Conservation (phyloP, 169 alveolate genomes). For the Cytauxzoon felis region DNA sequence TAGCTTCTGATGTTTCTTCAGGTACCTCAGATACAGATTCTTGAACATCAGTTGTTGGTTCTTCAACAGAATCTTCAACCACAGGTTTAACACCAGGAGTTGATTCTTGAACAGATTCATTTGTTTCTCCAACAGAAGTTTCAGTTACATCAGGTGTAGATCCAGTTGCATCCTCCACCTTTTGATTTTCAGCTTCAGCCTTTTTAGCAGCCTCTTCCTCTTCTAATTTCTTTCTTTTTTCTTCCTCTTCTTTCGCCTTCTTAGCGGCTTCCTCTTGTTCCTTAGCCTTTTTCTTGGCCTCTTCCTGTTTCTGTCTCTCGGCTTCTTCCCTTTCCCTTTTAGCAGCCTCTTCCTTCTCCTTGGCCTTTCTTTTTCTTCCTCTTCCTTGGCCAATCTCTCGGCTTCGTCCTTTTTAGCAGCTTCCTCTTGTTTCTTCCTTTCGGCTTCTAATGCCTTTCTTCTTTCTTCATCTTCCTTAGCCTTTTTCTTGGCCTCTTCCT, state of each 20-base stretch:
- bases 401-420: not conserved
- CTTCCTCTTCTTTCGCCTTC: not conserved
- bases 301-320: not conserved
- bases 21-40: not conserved
- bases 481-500: not conserved
- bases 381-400: not conserved
- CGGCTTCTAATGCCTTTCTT: not conserved
- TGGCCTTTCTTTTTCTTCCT: not conserved
- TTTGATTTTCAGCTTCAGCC: slow-evolving; percentile 2
- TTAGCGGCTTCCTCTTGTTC: not conserved
- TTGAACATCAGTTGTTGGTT: too few species aligned
- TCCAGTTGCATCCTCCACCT: not conserved
- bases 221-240: not conserved
- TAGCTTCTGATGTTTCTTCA: not conserved
- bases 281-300: not conserved
- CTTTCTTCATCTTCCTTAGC: not conserved
- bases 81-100: too few species aligned
- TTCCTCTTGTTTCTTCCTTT: slow-evolving; percentile 5
- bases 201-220: slow-evolving; percentile 7
- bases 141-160: not conserved
- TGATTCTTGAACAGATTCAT: too few species aligned
- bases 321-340: not conserved
- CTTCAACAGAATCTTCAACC: too few species aligned
- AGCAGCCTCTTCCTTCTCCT: slow-evolving; percentile 4
- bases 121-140: not conserved